These are phyloP conservation scores for Apocynum venetum DNA, from an alignment of 257 asterid species.

Conservation along the genomic window DNA sequence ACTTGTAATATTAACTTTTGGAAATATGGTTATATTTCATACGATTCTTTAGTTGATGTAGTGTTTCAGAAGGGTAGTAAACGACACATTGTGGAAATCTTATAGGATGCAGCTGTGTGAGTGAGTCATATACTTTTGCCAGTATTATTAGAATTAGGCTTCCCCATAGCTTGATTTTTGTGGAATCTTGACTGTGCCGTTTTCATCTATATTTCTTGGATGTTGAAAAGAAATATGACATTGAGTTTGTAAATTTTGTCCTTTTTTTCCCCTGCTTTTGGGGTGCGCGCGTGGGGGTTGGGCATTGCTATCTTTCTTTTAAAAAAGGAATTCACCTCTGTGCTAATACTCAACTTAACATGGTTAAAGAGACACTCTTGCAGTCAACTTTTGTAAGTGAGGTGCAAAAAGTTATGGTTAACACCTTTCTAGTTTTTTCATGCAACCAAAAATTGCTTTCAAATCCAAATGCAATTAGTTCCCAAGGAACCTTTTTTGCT, in stretches of 20 bases:
- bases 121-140: background rate
- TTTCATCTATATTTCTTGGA: background rate
- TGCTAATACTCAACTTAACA: background rate
- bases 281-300: too few relatives aligned
- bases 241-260: background rate
- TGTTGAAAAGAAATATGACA: background rate
- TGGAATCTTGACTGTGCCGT: background rate
- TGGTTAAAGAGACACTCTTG: background rate
- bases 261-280: background rate
- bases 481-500: background rate
- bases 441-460: background rate
- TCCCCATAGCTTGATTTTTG: background rate
- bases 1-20: background rate
- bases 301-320: background rate
- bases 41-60: background rate
- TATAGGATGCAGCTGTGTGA: background rate
- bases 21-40: background rate
- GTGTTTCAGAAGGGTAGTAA: background rate
- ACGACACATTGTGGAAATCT: background rate
- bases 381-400: background rate
- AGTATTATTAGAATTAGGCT: background rate
- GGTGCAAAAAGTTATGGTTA: background rate
- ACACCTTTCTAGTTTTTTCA: background rate
- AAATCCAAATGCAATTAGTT: background rate
- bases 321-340: background rate